These are phyloP conservation scores for Herpetospermum pedunculosum DNA, from an alignment of 306 rosid genomes.

Conservation along the genomic window DNA sequence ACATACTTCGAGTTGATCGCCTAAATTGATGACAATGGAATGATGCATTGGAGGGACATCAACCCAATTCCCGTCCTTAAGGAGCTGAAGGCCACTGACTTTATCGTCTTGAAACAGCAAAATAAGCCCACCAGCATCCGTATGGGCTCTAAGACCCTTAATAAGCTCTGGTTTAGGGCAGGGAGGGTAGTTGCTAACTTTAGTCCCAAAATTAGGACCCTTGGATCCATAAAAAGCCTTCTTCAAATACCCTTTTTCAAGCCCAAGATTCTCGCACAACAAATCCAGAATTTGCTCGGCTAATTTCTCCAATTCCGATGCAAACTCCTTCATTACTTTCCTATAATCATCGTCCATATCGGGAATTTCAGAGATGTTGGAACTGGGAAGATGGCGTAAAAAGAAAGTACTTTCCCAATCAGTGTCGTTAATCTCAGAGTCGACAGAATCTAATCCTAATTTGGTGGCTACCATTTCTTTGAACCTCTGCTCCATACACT, in stretches of 20 bases:
- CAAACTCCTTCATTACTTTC: slow-evolving; percentile 71
- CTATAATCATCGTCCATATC: slow-evolving; percentile 62
- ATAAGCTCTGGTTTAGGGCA: slow-evolving; percentile 91
- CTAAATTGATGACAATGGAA: slow-evolving; percentile 90
- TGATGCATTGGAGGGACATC: slow-evolving; percentile 95
- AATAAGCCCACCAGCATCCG: slow-evolving; percentile 96
- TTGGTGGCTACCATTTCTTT: slow-evolving; percentile 62
- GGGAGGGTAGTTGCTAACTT: slow-evolving; percentile 91
- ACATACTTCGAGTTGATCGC: slow-evolving; percentile 94
- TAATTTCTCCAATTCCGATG: slow-evolving; percentile 45
- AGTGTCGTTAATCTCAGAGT: slow-evolving; percentile 46
- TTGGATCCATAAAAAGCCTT: slow-evolving; percentile 63
- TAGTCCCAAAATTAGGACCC: slow-evolving; percentile 87
- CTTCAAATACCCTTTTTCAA: slow-evolving; percentile 80
- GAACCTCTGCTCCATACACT: slow-evolving; percentile 75
- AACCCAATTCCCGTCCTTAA: slow-evolving; percentile 74
- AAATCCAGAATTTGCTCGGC: slow-evolving; percentile 71
- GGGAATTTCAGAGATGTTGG: slow-evolving; percentile 57
- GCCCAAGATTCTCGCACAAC: slow-evolving; percentile 82
- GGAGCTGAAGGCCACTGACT: slow-evolving; percentile 94
- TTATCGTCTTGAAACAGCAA: slow-evolving; percentile 89
- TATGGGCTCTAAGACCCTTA: slow-evolving; percentile 92
- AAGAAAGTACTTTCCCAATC: slow-evolving; percentile 98
- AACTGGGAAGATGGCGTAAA: slow-evolving; percentile 71
- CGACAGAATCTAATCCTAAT: slow-evolving; percentile 49